These are phyloP conservation scores for Eucalyptus marginata DNA, from an alignment of 345 rosid genomes.

Conservation along the genomic window DNA sequence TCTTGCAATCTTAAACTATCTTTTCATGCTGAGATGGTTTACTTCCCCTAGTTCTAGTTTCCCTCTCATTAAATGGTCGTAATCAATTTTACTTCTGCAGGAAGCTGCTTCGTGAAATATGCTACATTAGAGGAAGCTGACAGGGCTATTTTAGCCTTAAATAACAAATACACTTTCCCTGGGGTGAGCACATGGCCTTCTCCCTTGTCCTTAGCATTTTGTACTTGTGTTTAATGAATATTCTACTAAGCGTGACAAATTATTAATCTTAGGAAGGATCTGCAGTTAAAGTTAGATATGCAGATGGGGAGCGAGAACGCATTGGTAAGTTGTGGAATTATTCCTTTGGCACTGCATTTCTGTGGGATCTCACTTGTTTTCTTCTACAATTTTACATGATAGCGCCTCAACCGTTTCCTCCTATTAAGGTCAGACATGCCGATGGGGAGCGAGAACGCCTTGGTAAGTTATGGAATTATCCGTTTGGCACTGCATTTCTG, in stretches of 20 bases:
- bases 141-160: conserved; percentile 61
- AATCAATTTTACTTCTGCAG: conserved; percentile 21
- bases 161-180: conserved; percentile 49
- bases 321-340: conserved; percentile 14
- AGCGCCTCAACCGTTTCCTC: neutral
- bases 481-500: neutral
- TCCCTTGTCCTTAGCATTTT: neutral
- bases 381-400: neutral
- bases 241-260: neutral
- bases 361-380: neutral
- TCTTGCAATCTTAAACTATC: neutral
- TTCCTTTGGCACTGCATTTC: neutral
- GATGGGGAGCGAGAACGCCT: conserved; percentile 59
- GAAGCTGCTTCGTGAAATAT: conserved; percentile 84
- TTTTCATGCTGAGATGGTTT: neutral
- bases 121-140: conserved; percentile 54
- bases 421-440: conserved; percentile 66
- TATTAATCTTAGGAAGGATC: neutral
- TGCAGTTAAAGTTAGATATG: conserved; percentile 63
- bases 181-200: conserved; percentile 46
- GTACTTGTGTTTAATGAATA: neutral
- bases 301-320: conserved; percentile 68
- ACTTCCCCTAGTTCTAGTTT: neutral
- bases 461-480: conserved; percentile 15
- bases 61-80: neutral